phyloP scores from a whole-genome alignment of 352 stramenopile genomes.

The Pythium insidiosum region DNA sequence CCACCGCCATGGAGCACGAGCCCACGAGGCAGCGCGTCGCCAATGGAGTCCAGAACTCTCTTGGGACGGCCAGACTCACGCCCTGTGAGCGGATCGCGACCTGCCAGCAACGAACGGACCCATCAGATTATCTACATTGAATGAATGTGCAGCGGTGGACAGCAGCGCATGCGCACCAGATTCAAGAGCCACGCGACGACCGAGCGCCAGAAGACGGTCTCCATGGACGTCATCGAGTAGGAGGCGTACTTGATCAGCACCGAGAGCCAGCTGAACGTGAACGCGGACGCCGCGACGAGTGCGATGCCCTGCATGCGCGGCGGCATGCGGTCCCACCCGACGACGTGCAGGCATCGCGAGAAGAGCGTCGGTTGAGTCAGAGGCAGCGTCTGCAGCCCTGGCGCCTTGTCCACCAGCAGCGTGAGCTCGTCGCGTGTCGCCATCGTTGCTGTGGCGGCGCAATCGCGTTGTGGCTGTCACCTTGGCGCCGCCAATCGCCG shows the following conservation, averaged over 20 bases:
- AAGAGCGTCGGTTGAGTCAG: no score
- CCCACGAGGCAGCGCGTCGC: constrained; percentile 28
- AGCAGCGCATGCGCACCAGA: constrained; percentile 32
- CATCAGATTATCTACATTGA: no score
- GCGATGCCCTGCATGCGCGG: constrained; percentile 19
- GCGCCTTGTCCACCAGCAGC: not conserved
- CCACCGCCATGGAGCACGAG: constrained; percentile 34
- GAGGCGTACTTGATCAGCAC: constrained; percentile 46
- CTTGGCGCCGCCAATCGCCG: not conserved
- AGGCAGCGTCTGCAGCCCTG: not conserved
- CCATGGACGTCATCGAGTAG: constrained; percentile 41
- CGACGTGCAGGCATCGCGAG: not conserved
- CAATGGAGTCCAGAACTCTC: constrained; percentile 26
- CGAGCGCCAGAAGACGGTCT: constrained; percentile 63
- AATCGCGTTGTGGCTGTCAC: not conserved
- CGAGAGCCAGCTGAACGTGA: constrained; percentile 52
- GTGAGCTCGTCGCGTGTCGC: not conserved
- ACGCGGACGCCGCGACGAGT: constrained; percentile 39
- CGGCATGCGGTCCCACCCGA: constrained; percentile 1
- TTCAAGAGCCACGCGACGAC: constrained; percentile 44
- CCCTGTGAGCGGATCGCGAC: constrained; percentile 23
- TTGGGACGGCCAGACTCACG: constrained; percentile 23
- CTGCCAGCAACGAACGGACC: no score
- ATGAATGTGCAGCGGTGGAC: no score
- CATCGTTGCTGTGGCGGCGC: not conserved